Evolutionary conservation across 2,329 filamentous ascomycete genomes (phyloP).

Genomic region (Metarhizium humberi): DNA sequence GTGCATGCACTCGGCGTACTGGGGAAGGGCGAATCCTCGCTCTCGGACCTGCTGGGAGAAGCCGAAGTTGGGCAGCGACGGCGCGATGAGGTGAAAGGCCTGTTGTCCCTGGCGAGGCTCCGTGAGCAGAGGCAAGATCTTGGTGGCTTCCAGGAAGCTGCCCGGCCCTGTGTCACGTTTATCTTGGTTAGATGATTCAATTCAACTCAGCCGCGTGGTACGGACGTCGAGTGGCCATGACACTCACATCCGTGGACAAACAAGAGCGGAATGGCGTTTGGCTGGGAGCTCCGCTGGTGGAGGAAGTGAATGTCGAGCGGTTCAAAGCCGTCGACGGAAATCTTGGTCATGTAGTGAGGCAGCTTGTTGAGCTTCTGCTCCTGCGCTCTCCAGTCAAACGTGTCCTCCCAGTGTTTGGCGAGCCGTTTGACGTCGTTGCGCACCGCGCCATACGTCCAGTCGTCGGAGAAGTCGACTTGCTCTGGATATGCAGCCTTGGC

Average conservation of each 20-base stretch:
- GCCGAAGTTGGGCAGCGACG: slow-evolving; percentile 46
- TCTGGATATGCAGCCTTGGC: slow-evolving; percentile 18
- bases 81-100: slow-evolving; percentile 48
- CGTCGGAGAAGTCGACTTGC: slow-evolving; percentile 22
- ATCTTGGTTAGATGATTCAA: neutral
- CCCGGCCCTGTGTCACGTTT: slow-evolving; percentile 42
- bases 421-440: slow-evolving; percentile 25
- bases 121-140: slow-evolving; percentile 44
- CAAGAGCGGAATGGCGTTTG: slow-evolving; percentile 51
- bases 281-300: slow-evolving; percentile 41
- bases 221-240: neutral
- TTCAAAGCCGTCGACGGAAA: slow-evolving; percentile 48
- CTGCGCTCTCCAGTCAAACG: slow-evolving; percentile 54
- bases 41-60: slow-evolving; percentile 22
- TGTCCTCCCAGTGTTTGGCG: slow-evolving; percentile 26
- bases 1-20: slow-evolving; percentile 47
- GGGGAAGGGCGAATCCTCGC: slow-evolving; percentile 20
- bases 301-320: slow-evolving; percentile 55
- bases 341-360: slow-evolving; percentile 44
- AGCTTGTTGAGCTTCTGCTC: slow-evolving; percentile 50
- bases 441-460: slow-evolving; percentile 22
- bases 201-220: too few species aligned
- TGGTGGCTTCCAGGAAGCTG: slow-evolving; percentile 56
- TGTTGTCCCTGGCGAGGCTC: slow-evolving; percentile 23
- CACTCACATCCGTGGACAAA: slow-evolving; percentile 30